Percentiles rank a stretch among this genome's conserved stretches.
Evolutionary conservation across 129 eudicot species (phyloP).

Genomic region (Apium graveolens): DNA sequence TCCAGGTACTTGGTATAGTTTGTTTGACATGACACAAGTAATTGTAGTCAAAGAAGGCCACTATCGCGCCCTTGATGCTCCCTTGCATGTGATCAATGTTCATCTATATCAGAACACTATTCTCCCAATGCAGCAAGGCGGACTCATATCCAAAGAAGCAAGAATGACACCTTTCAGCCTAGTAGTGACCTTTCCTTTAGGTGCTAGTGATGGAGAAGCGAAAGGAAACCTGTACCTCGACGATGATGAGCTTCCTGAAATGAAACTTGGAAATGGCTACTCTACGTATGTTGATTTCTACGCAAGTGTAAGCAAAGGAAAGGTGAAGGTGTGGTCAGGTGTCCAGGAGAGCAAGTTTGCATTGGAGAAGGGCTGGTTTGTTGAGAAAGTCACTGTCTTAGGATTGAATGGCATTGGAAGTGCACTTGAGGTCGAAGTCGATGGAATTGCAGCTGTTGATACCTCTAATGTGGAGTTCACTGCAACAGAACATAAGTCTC

Average conservation of each 20-base stretch:
- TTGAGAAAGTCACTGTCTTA: slow-evolving; percentile 61
- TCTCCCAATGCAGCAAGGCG: slow-evolving; percentile 89
- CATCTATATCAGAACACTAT: slow-evolving; percentile 75
- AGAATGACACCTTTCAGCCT: slow-evolving; percentile 75
- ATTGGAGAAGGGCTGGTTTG: slow-evolving; percentile 51
- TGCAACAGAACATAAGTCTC: slow-evolving; percentile 31
- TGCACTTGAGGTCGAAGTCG: slow-evolving; percentile 36
- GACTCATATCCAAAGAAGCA: slow-evolving; percentile 68
- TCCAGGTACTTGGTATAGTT: slow-evolving; percentile 78
- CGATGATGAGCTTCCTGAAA: slow-evolving; percentile 92
- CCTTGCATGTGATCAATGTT: slow-evolving; percentile 73
- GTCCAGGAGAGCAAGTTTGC: slow-evolving; percentile 76
- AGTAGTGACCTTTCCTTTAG: slow-evolving; percentile 63
- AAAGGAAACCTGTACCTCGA: slow-evolving; percentile 72
- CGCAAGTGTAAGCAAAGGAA: slow-evolving; percentile 41
- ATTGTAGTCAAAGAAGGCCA: slow-evolving; percentile 40
- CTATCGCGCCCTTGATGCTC: slow-evolving; percentile 63
- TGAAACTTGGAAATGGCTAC: slow-evolving; percentile 62
- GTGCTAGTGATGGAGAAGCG: slow-evolving; percentile 46
- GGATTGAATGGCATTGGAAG: slow-evolving; percentile 48
- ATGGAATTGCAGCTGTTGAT: slow-evolving; percentile 34
- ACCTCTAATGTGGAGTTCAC: slow-evolving; percentile 38
- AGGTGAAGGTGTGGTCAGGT: slow-evolving; percentile 70
- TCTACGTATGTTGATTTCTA: slow-evolving; percentile 61
- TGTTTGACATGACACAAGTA: slow-evolving; percentile 60